A percentile compares a stretch with the other conserved stretches of the same genome.
Conservation (phyloP, 495 filamentous ascomycete species). For the Penicillium angulare region DNA sequence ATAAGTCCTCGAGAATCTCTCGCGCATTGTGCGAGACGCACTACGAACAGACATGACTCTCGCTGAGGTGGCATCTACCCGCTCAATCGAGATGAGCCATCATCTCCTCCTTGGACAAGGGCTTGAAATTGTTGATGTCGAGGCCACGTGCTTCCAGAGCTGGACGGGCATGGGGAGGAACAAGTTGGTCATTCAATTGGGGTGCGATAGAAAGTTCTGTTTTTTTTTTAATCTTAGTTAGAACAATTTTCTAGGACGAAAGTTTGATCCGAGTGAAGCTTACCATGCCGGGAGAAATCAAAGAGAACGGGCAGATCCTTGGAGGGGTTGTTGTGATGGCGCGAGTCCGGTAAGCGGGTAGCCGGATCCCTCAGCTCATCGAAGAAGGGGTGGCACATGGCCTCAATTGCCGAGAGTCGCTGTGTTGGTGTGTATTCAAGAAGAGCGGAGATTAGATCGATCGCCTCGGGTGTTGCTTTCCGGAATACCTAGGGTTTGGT, state of each 20-base stretch:
- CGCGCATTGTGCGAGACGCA: conserved; percentile 29
- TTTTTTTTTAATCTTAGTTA: conserved; percentile 10
- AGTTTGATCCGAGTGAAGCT: conserved; percentile 26
- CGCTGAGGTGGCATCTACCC: conserved; percentile 33
- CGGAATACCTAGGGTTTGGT: conserved; percentile 72
- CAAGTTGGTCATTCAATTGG: conserved; percentile 78
- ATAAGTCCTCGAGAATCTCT: conserved; percentile 29
- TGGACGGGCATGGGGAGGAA: conserved; percentile 77
- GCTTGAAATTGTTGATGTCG: conserved; percentile 91
- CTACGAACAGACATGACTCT: conserved; percentile 38
- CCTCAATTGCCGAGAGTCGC: conserved; percentile 88
- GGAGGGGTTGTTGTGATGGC: conserved; percentile 71
- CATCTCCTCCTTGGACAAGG: conserved; percentile 91
- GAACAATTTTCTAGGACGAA: too few relatives aligned
- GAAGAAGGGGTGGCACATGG: conserved; percentile 98
- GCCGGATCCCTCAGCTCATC: conserved; percentile 89
- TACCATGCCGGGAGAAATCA: conserved; percentile 93
- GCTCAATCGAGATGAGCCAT: conserved; percentile 94
- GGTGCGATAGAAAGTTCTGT: conserved; percentile 94
- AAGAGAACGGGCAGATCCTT: conserved; percentile 86
- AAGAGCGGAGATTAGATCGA: conserved; percentile 90
- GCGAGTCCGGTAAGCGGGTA: conserved; percentile 89
- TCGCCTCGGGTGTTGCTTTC: conserved; percentile 86
- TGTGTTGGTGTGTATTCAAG: conserved; percentile 97
- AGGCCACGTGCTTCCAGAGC: conserved; percentile 73